Base-by-base conservation (phyloP, 2,329 filamentous ascomycete genomes). In the Torrubiella hemipterigena region DNA sequence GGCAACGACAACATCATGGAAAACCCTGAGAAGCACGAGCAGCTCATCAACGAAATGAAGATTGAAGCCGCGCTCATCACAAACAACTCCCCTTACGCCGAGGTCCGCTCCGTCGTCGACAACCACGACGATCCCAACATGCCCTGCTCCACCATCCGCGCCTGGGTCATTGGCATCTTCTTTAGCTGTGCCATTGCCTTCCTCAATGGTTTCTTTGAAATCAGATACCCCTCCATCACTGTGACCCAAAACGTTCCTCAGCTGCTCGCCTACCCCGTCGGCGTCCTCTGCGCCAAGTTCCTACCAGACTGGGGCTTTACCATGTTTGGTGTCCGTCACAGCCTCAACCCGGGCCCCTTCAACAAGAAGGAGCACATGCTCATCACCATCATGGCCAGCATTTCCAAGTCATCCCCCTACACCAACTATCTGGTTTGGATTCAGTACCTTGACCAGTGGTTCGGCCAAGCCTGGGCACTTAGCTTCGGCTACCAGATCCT, bases 341-440 rank as follows among this genome's bases (percentile, higher is more conserved):
- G 51, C 12, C 50, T 67, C 12, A 69, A 69, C 42, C 64, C 66
- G 0, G 64, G 65, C 1, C 59, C 55, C 1, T 71, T 72, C 47
- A 65, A 61, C 39, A 61, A 61, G 43, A 73, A 72, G 47, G 67
- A 72, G 46, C 67, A 72, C 47, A 61, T 69, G 56, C 49, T 73
- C 30, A 67, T 73, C 24, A 65, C 65, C 6, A 67, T 72, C 41
- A 70, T 70, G 61, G 66, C 72, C 28, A 72, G 73, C 47, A 63
- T 63, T 6, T 57, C 58, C 18, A 61, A 52, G 41, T 54, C 54
- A 30, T 48, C 52, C 7, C 62, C 63, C 2, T 67, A 66, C 45
- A 66, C 61, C 4, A 59, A 59, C 44, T 56, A 60, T 41, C 61
- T 67, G 31, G 56, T 65, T 34, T 62, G 58, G 54, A 56, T 57